Evolutionary conservation across 2,329 filamentous ascomycete species (phyloP).

Genomic region (Paracamarosporium sp.): DNA sequence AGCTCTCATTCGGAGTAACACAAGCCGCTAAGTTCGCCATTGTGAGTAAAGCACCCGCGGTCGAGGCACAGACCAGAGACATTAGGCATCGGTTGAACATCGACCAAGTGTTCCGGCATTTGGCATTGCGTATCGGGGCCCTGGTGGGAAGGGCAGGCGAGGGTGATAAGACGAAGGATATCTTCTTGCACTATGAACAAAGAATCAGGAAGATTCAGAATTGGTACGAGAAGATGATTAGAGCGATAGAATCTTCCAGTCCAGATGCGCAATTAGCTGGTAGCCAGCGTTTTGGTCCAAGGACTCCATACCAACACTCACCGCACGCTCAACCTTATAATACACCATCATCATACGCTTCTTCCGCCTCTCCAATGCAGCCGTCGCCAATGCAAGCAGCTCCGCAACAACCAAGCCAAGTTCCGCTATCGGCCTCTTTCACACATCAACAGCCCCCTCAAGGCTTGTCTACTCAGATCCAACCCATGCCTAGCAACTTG

Average conservation of each 20-base stretch:
- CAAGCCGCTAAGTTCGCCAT: conserved; percentile 39
- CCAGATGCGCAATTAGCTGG: neutral
- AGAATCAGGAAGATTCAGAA: conserved; percentile 34
- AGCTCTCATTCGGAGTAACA: conserved; percentile 45
- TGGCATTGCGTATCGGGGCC: conserved; percentile 31
- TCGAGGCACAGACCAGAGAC: conserved; percentile 32
- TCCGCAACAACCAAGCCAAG: conserved; percentile 10
- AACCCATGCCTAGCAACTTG: neutral
- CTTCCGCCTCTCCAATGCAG: neutral
- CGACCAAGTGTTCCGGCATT: conserved; percentile 33
- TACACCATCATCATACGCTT: conserved; percentile 4
- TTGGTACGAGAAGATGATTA: conserved; percentile 37
- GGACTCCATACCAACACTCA: neutral
- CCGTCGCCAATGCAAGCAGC: neutral
- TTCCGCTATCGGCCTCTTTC: conserved; percentile 23
- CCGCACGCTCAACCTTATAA: neutral
- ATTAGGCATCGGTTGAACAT: conserved; percentile 35
- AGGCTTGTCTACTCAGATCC: conserved; percentile 1
- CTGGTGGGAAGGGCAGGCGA: conserved; percentile 29
- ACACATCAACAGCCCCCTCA: conserved; percentile 25
- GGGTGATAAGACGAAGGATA: conserved; percentile 31
- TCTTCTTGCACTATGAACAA: conserved; percentile 34
- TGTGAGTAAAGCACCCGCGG: conserved; percentile 29
- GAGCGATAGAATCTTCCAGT: conserved; percentile 15
- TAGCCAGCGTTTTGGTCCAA: neutral